Percentiles rank a stretch among this genome's conserved stretches.
phyloP scores from a whole-genome alignment of 2,329 filamentous ascomycete genomes.

The Cladosporium sp. region DNA sequence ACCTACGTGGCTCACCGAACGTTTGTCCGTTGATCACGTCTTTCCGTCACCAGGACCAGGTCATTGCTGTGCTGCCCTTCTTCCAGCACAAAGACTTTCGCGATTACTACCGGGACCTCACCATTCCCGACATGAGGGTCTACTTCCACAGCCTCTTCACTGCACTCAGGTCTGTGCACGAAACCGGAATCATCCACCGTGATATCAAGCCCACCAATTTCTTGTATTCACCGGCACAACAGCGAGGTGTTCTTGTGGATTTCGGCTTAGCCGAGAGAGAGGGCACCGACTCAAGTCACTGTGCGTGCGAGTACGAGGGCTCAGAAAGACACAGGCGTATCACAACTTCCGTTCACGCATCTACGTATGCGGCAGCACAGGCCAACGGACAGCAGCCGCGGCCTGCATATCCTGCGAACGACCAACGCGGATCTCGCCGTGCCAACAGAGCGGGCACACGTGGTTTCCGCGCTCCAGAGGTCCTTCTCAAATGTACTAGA shows the following conservation, averaged over 20 bases:
- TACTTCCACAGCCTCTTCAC: constrained; percentile 88
- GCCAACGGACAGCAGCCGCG: constrained; percentile 29
- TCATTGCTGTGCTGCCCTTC: constrained; percentile 90
- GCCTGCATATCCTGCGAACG: constrained; percentile 78
- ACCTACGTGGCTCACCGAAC: constrained; percentile 73
- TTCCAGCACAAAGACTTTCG: constrained; percentile 95
- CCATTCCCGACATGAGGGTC: constrained; percentile 75
- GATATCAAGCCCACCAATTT: constrained; percentile 79
- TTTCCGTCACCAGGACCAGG: constrained; percentile 91
- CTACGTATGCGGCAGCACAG: constrained; percentile 39
- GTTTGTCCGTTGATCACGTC: constrained; percentile 96
- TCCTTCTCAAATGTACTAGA: constrained; percentile 93
- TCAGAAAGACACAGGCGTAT: constrained; percentile 56
- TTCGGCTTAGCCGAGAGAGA: constrained; percentile 86
- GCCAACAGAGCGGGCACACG: constrained; percentile 93
- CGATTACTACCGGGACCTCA: constrained; percentile 88
- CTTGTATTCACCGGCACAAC: constrained; percentile 75
- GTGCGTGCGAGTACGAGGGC: constrained; percentile 68
- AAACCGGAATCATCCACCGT: constrained; percentile 72
- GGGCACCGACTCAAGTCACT: constrained; percentile 70
- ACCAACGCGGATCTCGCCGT: constrained; percentile 78
- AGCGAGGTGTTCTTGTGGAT: constrained; percentile 90
- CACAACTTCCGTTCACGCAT: constrained; percentile 55
- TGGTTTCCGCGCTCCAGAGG: constrained; percentile 93
- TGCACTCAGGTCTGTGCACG: constrained; percentile 77